A percentile compares a stretch with the other conserved stretches of the same genome.
Conservation (phyloP, 176 grass and related monocot species). For the Oryza meridionalis region DNA sequence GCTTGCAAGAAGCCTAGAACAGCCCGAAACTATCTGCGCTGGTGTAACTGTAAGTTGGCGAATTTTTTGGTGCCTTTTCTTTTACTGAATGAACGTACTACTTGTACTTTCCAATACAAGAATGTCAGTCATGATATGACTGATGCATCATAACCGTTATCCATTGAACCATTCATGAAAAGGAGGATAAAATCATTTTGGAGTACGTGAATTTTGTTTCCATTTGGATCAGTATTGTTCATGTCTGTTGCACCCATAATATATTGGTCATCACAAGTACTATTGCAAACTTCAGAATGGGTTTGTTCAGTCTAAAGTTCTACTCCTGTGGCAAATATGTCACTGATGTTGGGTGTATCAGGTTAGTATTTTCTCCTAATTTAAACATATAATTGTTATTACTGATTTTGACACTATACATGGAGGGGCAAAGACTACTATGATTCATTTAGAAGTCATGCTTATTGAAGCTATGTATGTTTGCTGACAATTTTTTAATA, state of each 20-base stretch:
- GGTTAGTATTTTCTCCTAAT: conserved; percentile 4
- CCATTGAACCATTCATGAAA: not conserved
- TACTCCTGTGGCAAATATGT: not conserved
- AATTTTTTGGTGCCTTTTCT: not conserved
- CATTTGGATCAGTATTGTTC: not conserved
- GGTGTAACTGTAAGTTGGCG: not conserved
- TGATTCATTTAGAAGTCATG: conserved; percentile 16
- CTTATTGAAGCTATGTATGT: not conserved
- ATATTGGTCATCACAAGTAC: conserved; percentile 1
- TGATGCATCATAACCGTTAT: conserved; percentile 2
- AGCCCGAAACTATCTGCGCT: not conserved
- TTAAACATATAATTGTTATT: not conserved
- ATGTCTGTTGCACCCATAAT: not conserved
- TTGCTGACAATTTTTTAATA: not conserved
- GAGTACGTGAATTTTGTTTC: conserved; percentile 10
- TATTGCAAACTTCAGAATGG: conserved; percentile 25
- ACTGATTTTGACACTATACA: not conserved
- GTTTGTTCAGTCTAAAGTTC: conserved; percentile 15
- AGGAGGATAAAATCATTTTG: not conserved
- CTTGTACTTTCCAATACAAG: conserved; percentile 17
- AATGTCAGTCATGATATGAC: conserved; percentile 11
- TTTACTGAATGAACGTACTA: not conserved
- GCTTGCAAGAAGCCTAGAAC: not conserved
- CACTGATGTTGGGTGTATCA: not conserved
- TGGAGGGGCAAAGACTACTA: not conserved